Base-by-base conservation (phyloP, 139 green algal species). In the Spirogloea muscicola region DNA sequence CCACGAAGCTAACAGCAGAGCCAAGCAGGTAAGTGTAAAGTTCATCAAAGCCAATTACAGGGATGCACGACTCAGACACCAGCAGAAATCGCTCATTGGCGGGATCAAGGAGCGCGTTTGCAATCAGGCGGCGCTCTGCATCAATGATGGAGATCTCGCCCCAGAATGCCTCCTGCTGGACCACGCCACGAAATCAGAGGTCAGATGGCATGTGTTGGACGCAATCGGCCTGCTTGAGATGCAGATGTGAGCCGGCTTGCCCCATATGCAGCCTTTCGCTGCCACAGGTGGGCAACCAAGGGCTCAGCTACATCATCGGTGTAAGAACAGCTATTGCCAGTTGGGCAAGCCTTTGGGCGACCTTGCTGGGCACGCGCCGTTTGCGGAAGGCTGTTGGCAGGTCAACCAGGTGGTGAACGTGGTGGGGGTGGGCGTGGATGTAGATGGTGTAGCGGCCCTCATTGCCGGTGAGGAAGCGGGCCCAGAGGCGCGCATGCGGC, bases 391-490 rank as follows among this genome's bases (percentile, higher is more conserved):
- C n/a, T n/a, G n/a, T n/a, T n/a, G n/a, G n/a, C n/a, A n/a, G n/a
- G n/a, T n/a, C n/a, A n/a, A n/a, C n/a, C n/a, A n/a, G n/a, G n/a
- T n/a, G n/a, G n/a, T n/a, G n/a, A n/a, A n/a, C n/a, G n/a, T n/a
- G n/a, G n/a, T n/a, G n/a, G n/a, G n/a, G n/a, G n/a, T n/a, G 49
- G 55, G 67, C 67, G 49, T 76, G 67, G 21, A 76, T 75, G 39
- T 76, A 76, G 25, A 76, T 34, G 7, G 67, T 75, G 39, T 76
- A 76, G 5, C 6, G 38, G 18, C 67, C 55, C 58, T 71, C 55
- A 13, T 76, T 31, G 25, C 67, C 68, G 5, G 7, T 16, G 25
- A 77, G 57, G 60, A 77, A 77, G 5, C 7, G 66, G n/a, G 33
- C 42, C 68, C 68, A 77, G 10, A 77, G 29, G 29, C 57, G 58